phyloP scores from a whole-genome alignment of 2,329 filamentous ascomycete genomes.

The Aspergillus cejpii region DNA sequence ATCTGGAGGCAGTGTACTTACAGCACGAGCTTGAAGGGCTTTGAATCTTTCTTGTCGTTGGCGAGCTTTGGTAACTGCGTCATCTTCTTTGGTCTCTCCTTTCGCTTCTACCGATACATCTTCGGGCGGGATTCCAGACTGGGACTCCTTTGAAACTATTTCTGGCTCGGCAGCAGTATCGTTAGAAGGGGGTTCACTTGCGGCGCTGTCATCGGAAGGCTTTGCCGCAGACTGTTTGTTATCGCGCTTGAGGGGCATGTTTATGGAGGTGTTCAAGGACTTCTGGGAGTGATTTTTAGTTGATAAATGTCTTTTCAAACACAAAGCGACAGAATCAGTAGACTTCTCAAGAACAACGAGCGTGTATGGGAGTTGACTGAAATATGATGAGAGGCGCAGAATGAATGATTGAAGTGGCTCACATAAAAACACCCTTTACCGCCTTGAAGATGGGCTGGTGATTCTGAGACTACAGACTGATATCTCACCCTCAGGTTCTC shows the following conservation, averaged over 20 bases:
- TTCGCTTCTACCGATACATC: background rate
- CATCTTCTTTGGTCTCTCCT: conserved; percentile 17
- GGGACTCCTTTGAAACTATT: conserved; percentile 7
- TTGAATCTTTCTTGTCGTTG: conserved; percentile 79
- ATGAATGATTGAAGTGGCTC: background rate
- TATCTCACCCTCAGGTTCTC: background rate
- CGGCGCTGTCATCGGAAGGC: conserved; percentile 10
- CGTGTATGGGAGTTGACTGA: background rate
- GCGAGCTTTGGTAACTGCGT: conserved; percentile 34
- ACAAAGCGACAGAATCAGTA: background rate
- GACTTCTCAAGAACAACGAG: no score
- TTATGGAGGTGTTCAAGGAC: background rate
- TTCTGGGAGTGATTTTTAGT: background rate
- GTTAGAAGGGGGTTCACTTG: conserved; percentile 4
- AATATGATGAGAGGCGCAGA: background rate
- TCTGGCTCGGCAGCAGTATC: no score
- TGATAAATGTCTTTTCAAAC: background rate
- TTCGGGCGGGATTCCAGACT: conserved; percentile 4
- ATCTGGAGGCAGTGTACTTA: conserved; percentile 25
- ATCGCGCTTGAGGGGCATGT: conserved; percentile 12
- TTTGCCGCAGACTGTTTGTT: conserved; percentile 9
- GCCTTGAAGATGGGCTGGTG: background rate
- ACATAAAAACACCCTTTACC: background rate
- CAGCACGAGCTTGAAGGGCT: conserved; percentile 71
- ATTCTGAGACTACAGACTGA: background rate